Conservation (phyloP, 2,329 filamentous ascomycete species). For the Catunica adiposa region DNA sequence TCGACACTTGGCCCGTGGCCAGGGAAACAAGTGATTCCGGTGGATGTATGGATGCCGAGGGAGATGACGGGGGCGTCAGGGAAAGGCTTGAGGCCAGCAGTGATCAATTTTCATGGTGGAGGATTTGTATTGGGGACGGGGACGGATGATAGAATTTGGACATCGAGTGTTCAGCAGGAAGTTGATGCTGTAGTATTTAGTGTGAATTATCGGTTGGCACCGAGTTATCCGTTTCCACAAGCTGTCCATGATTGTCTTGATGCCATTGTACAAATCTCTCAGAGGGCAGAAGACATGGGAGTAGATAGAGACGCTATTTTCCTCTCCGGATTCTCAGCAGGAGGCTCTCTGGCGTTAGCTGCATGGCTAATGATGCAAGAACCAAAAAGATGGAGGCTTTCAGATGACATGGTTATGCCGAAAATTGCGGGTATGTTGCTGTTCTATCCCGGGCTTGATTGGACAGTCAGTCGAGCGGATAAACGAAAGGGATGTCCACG, state of each 20-base stretch:
- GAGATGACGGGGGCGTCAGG: no score
- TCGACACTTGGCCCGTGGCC: conserved; percentile 24
- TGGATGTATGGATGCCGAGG: conserved; percentile 30
- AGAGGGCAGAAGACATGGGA: conserved; percentile 37
- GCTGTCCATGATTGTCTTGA: conserved; percentile 50
- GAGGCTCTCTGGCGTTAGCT: conserved; percentile 38
- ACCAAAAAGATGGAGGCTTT: conserved; percentile 24
- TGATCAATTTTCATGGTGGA: conserved; percentile 52
- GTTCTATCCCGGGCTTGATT: conserved; percentile 48
- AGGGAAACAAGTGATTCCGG: conserved; percentile 26
- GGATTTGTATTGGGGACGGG: conserved; percentile 48
- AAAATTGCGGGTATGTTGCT: conserved; percentile 35
- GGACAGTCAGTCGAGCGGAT: conserved; percentile 37
- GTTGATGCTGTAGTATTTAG: conserved; percentile 43
- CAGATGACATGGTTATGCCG: conserved; percentile 21
- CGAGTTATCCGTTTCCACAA: conserved; percentile 46
- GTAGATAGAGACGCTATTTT: conserved; percentile 40
- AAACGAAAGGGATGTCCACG: conserved; percentile 37
- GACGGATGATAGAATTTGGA: conserved; percentile 47
- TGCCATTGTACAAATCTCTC: conserved; percentile 42
- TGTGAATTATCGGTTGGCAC: conserved; percentile 52
- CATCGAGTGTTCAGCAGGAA: conserved; percentile 32
- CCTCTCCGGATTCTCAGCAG: conserved; percentile 48
- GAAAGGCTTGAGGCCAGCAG: conserved; percentile 25
- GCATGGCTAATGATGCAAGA: conserved; percentile 31